These are phyloP conservation scores for Aspergillus caelatus DNA, from an alignment of 2,329 filamentous ascomycete genomes.

Conservation along the genomic window DNA sequence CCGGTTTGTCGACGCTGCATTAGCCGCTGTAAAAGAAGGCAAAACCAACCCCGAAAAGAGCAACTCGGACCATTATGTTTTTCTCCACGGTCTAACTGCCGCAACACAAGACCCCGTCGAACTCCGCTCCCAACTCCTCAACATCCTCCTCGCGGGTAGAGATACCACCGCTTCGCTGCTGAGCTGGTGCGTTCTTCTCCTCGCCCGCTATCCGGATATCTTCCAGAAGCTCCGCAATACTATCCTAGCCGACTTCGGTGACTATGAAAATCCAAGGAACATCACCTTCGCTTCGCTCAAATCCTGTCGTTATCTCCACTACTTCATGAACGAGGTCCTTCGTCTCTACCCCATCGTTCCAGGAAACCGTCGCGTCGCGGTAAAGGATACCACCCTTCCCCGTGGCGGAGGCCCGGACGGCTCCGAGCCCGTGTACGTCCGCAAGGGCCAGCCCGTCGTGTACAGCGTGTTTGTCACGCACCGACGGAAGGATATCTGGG, in stretches of 20 bases:
- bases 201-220: conserved; percentile 22
- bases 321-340: conserved; percentile 44
- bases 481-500: conserved; percentile 59
- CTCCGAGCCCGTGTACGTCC: conserved; percentile 63
- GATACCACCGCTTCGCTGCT: conserved; percentile 56
- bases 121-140: conserved; percentile 53
- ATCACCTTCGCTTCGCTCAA: conserved; percentile 49
- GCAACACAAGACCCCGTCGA: conserved; percentile 51
- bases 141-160: conserved; percentile 56
- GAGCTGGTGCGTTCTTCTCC: conserved; percentile 39
- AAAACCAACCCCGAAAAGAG: conserved; percentile 20
- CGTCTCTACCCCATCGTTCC: conserved; percentile 53
- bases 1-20: conserved; percentile 25
- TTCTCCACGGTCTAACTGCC: conserved; percentile 53
- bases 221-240: conserved; percentile 21
- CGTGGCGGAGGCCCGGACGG: conserved; percentile 64
- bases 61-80: conserved; percentile 47
- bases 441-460: conserved; percentile 65
- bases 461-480: conserved; percentile 76
- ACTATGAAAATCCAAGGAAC: conserved; percentile 14
- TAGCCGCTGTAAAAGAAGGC: conserved; percentile 14
- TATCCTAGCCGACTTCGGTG: conserved; percentile 23
- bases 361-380: conserved; percentile 45
- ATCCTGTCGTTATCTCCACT: conserved; percentile 41
- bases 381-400: conserved; percentile 48